These are phyloP conservation scores for Cyclotella baltica DNA, from an alignment of 108 stramenopile species.

Conservation along the genomic window DNA sequence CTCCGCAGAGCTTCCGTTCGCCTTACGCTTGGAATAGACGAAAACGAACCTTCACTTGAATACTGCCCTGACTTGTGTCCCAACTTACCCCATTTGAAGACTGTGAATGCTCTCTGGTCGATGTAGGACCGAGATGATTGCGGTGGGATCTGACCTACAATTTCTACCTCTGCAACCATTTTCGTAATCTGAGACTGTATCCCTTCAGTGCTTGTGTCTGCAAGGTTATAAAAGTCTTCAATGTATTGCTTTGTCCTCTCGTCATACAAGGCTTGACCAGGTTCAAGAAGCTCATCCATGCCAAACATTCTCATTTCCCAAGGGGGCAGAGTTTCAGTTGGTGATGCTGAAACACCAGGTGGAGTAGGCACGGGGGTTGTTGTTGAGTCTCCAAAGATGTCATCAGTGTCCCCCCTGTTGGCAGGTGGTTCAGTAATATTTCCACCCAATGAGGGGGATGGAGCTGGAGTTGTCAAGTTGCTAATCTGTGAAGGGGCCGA, in stretches of 20 bases:
- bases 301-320: constrained; percentile 36
- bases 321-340: neutral
- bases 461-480: neutral
- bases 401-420: constrained; percentile 24
- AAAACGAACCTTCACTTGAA: neutral
- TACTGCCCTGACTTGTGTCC: neutral
- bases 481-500: no score
- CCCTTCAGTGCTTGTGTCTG: neutral
- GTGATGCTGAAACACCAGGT: neutral
- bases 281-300: constrained; percentile 1
- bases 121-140: neutral
- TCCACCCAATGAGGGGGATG: neutral
- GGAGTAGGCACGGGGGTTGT: no score
- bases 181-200: constrained; percentile 18
- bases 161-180: constrained; percentile 16
- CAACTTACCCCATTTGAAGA: neutral
- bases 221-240: constrained; percentile 28
- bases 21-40: neutral
- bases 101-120: neutral
- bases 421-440: constrained; percentile 16
- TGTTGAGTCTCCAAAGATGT: constrained; percentile 26
- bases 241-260: constrained; percentile 29
- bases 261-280: constrained; percentile 15
- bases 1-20: neutral
- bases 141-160: constrained; percentile 19